These are phyloP conservation scores for Leishmania amazonensis DNA, from an alignment of 208 protist genomes.

Conservation along the genomic window DNA sequence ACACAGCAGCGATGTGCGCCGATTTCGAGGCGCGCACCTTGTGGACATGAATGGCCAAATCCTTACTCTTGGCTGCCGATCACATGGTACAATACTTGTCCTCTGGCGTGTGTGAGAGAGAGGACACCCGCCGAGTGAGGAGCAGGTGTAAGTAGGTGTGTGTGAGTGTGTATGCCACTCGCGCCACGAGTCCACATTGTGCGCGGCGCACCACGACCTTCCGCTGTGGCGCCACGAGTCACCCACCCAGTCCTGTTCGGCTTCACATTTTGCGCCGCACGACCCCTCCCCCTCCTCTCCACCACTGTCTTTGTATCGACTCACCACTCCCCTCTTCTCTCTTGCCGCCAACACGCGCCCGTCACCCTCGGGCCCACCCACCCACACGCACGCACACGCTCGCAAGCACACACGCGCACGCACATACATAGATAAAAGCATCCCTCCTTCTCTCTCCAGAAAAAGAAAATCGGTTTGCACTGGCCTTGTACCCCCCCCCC, in stretches of 20 bases:
- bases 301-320: not conserved
- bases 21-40: not conserved
- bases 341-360: not conserved
- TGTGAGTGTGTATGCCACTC: not conserved
- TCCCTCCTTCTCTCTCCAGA: not conserved
- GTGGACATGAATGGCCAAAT: not conserved
- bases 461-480: not conserved
- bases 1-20: not conserved
- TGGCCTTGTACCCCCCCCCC: not conserved
- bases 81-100: not conserved
- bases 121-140: not conserved
- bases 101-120: not conserved
- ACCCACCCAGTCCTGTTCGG: not conserved
- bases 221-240: not conserved
- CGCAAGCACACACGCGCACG: not conserved
- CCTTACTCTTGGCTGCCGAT: not conserved
- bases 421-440: conserved; percentile 3
- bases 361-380: not conserved
- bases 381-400: not conserved
- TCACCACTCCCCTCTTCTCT: no score
- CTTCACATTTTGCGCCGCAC: not conserved
- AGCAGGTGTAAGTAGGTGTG: not conserved
- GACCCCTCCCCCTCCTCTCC: no score
- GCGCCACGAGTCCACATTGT: not conserved
- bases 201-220: not conserved